A percentile compares a stretch with the other conserved stretches of the same genome.
Evolutionary conservation across 2,329 filamentous ascomycete genomes (phyloP).

Genomic region (Exophiala xenobiotica): DNA sequence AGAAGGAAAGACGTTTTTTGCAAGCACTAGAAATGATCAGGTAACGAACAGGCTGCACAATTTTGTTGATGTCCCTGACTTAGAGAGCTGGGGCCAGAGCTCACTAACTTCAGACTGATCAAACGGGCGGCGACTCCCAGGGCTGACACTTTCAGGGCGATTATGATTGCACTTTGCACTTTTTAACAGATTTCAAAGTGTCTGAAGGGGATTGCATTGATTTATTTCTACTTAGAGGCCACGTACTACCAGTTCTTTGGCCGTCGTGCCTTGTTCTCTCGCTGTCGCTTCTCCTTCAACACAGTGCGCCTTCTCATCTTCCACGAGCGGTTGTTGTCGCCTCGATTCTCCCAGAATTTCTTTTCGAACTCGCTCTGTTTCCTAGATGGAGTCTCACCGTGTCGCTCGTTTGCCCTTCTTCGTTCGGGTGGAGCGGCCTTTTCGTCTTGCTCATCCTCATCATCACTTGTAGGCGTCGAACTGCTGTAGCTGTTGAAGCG

Average conservation of each 20-base stretch:
- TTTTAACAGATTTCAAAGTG: background rate
- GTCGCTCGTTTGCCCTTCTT: constrained; percentile 14
- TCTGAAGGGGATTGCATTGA: too few relatives aligned
- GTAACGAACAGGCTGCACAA: constrained; percentile 1
- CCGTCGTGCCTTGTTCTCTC: constrained; percentile 52
- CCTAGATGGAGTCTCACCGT: constrained; percentile 7
- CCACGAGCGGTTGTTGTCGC: constrained; percentile 52
- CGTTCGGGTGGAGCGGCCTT: constrained; percentile 3
- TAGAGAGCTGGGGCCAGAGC: too few relatives aligned
- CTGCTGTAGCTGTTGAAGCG: constrained; percentile 32
- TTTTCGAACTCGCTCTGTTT: constrained; percentile 59
- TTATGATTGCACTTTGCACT: background rate
- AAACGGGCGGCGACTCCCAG: too few relatives aligned
- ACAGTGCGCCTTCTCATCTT: constrained; percentile 58
- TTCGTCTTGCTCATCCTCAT: constrained; percentile 30
- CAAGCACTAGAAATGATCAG: too few relatives aligned
- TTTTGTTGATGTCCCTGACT: too few relatives aligned
- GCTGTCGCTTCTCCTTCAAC: constrained; percentile 59
- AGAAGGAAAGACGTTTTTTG: too few relatives aligned
- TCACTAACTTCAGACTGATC: too few relatives aligned
- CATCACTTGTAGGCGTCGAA: constrained; percentile 20
- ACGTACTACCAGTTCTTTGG: constrained; percentile 25
- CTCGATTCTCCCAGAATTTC: constrained; percentile 59
- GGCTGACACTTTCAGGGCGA: too few relatives aligned
- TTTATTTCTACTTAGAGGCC: too few relatives aligned